Conservation (phyloP, 2,329 filamentous ascomycete species). For the Epicoccum sorghinum region DNA sequence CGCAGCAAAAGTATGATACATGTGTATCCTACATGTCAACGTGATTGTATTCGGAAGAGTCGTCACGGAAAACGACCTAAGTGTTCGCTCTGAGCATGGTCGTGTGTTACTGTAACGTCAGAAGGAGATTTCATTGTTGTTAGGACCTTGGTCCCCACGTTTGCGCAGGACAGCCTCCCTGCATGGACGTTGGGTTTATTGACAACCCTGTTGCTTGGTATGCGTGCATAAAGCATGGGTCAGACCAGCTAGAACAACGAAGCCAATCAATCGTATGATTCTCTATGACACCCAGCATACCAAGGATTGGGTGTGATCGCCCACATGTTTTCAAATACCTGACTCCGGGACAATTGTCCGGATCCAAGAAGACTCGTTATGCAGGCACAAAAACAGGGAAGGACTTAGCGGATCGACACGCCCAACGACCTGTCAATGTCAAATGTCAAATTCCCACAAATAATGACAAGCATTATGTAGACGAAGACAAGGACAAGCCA, state of each 20-base stretch:
- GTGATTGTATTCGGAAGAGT: conserved; percentile 6
- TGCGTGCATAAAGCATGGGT: conserved; percentile 10
- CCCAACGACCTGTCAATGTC: too few species aligned
- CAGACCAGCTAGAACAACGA: conserved; percentile 5
- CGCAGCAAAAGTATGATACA: conserved; percentile 18
- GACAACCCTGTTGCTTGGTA: conserved; percentile 10
- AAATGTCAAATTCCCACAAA: too few species aligned
- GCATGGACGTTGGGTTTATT: conserved; percentile 10
- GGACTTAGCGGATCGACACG: not conserved
- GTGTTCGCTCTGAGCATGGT: conserved; percentile 2
- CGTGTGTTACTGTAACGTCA: conserved; percentile 12
- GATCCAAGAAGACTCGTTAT: not conserved
- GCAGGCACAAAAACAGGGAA: not conserved
- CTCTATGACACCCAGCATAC: not conserved
- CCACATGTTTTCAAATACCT: not conserved
- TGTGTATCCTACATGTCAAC: conserved; percentile 13
- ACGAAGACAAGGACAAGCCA: too few species aligned
- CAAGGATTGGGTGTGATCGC: not conserved
- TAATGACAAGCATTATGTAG: too few species aligned
- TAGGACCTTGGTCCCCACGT: conserved; percentile 2
- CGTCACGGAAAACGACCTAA: not conserved
- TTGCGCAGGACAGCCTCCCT: conserved; percentile 10
- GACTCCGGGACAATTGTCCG: not conserved
- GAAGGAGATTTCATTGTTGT: conserved; percentile 3
- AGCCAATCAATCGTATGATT: conserved; percentile 3